Evolutionary conservation across 2,329 filamentous ascomycete genomes (phyloP).

Genomic region (Madurella fahalii): DNA sequence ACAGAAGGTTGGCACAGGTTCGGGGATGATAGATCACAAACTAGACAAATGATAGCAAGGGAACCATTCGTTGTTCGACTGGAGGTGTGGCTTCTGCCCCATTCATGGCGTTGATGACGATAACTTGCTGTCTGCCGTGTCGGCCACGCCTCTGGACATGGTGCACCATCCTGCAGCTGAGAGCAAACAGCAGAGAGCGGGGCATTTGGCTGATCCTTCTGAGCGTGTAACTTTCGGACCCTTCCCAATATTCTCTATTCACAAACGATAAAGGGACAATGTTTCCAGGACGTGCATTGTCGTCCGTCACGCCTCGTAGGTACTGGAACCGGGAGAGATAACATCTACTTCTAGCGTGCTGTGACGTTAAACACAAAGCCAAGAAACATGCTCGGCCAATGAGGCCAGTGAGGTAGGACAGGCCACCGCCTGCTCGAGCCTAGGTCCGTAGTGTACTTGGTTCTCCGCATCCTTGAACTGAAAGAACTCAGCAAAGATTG

Average conservation of each 20-base stretch:
- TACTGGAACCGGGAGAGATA: too few species aligned
- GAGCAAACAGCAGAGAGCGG: conserved; percentile 4
- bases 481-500: too few species aligned
- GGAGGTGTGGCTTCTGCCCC: background rate
- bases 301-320: too few species aligned
- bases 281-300: too few species aligned
- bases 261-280: background rate
- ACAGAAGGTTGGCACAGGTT: background rate
- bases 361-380: too few species aligned
- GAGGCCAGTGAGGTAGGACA: too few species aligned
- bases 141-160: background rate
- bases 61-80: background rate
- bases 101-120: conserved; percentile 6
- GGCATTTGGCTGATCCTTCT: background rate
- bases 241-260: background rate
- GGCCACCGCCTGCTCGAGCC: too few species aligned
- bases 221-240: background rate
- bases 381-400: too few species aligned
- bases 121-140: conserved; percentile 1
- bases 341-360: too few species aligned
- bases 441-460: too few species aligned
- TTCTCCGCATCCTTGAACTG: too few species aligned
- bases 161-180: conserved; percentile 7
- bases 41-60: background rate
- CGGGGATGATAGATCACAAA: conserved; percentile 15